Evolutionary conservation across 2,329 filamentous ascomycete genomes (phyloP), one percentile per base, ranked within the genome.

Genomic region (Aquanectria penicillioides): DNA sequence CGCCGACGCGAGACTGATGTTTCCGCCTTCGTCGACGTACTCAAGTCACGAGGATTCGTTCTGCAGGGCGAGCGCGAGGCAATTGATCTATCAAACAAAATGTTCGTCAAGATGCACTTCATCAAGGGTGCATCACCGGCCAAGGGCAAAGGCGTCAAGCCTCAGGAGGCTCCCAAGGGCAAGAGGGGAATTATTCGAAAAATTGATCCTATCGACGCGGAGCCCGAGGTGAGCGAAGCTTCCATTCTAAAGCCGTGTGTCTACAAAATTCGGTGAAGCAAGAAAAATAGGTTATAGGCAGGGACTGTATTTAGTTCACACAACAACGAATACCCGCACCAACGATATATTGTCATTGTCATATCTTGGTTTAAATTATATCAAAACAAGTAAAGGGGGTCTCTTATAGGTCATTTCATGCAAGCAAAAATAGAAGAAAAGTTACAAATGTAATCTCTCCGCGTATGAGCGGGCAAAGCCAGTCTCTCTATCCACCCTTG

Each of bases 21-120:
- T 1, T 86, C 87, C 6, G 89, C 90, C 0, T 99, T 99, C 72
- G 86, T 98, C 6, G 89, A 94, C 48, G 93, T 94, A 1, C 84
- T 98, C 63, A 81, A 84, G 47, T 88, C 89, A 66, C 84, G 94
- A 17, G 95, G 95, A 0, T 97, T 99, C 71, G 82, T 94, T n/a
- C 83, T 97, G 25, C 90, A 90, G 68, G 86, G 86, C 8, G 86
- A 84, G 67, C 84, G 80, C 63, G 76, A 75, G 41, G 86, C 89
- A 0, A 83, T 97, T 9, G 93, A 99, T 78, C 80, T 96, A 70
- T 86, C 85, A 54, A 99, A 99, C 79, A 96, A 91, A 79, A 99
- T 99, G 95, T 99, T 99, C 80, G 94, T 98, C 67, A 92, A 90
- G 79, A 94, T 99, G 93, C 88, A 90, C 69, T 99, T 99, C 76